These are phyloP conservation scores for Russula ochroleuca DNA, from an alignment of 768 basidiomycete species.

Conservation along the genomic window DNA sequence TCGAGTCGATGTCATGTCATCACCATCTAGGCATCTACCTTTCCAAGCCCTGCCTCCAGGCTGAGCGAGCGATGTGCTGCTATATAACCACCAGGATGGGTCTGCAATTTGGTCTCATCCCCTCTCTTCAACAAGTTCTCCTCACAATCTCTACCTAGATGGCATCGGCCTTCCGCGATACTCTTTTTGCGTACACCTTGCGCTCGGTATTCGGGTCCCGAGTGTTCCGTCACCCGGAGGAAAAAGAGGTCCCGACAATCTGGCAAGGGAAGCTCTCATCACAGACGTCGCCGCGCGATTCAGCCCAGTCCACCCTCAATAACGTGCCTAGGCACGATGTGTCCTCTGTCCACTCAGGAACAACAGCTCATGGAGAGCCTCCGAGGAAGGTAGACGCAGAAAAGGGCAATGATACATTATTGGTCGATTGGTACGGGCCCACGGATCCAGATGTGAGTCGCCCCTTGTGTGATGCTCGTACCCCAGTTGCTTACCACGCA, in stretches of 20 bases:
- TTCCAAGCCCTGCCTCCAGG: background rate
- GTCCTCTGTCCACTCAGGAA: slow-evolving; percentile 8
- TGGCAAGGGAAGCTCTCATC: slow-evolving; percentile 20
- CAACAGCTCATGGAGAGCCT: background rate
- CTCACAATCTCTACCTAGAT: background rate
- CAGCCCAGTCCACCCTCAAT: background rate
- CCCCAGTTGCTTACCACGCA: background rate
- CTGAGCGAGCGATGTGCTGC: background rate
- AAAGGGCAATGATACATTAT: slow-evolving; percentile 26
- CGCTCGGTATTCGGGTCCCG: slow-evolving; percentile 31
- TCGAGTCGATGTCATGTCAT: background rate
- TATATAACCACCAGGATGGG: slow-evolving; percentile 15
- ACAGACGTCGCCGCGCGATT: slow-evolving; percentile 8
- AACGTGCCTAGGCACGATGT: background rate
- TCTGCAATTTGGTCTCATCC: background rate
- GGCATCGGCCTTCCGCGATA: slow-evolving; percentile 32
- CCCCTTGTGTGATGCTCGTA: no score
- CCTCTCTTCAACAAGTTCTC: background rate
- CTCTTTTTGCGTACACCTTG: slow-evolving; percentile 34
- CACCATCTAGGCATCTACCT: background rate
- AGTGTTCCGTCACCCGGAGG: slow-evolving; percentile 28
- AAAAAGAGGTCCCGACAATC: slow-evolving; percentile 20
- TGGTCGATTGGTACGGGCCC: slow-evolving; percentile 33
- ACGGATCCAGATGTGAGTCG: slow-evolving; percentile 26
- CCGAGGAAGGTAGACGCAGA: slow-evolving; percentile 9